Evolutionary conservation across 495 filamentous ascomycete genomes (phyloP), one percentile per base, ranked within the genome.

Genomic region (Trichoderma orchidacearum): DNA sequence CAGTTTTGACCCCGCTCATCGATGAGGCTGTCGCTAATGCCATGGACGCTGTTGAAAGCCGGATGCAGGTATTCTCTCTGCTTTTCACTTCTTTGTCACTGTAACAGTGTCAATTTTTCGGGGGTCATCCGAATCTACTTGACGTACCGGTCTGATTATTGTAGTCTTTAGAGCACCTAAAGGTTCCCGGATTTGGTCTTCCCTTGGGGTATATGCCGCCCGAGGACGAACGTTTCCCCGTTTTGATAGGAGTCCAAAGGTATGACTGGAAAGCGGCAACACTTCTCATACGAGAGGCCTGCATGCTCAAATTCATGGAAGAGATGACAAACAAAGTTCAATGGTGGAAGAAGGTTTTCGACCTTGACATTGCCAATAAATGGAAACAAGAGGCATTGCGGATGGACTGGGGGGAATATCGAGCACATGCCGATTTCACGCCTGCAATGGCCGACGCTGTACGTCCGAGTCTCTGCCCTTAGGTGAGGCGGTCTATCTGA

Each of bases 261-360:
- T 48, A 52, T 55, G 30, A 52, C 9, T 21, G 13, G 53, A 54
- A 36, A 45, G n/a, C 15, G 31, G 51, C 41, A 41, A 66, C 36
- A 68, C 68, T 55, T 31, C 17, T 36, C 1, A 31, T 68, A 18
- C 65, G 71, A 28, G 76, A 77, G 59, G 63, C 68, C 72, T 75
- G 29, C 68, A 81, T 74, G 69, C 61, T 72, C 36, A 45, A 58
- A 3, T 64, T 72, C 35, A 60, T 71, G 38, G 59, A 65, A 29
- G 21, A 62, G 17, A 57, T 72, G 34, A 71, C 68, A 4, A 68
- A 72, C 60, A 77, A 76, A 56, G 66, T 68, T 6, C 66, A 72
- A 23, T 83, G 77, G 80, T 70, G 78, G 54, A 62, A 64, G 15
- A 78, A 83, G 60, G 72, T 83, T 56, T 79, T 78, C 36, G 71